Evolutionary conservation across 2,329 filamentous ascomycete species (phyloP).

Genomic region (Cryphonectria nitschkei): DNA sequence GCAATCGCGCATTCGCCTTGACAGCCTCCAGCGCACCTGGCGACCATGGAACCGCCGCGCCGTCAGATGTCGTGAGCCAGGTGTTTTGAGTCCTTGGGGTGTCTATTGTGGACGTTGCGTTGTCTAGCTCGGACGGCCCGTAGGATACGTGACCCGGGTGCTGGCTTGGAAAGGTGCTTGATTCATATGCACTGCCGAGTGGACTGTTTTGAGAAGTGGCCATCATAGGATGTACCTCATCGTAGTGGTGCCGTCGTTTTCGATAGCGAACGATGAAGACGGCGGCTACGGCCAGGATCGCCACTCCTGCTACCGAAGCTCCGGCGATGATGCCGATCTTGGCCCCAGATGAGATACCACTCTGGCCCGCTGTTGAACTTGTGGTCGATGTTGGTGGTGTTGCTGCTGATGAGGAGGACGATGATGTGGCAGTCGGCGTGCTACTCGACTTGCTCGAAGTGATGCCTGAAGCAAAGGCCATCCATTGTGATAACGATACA

Average conservation of each 20-base stretch:
- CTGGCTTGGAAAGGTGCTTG: constrained; percentile 5
- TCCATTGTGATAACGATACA: constrained; percentile 47
- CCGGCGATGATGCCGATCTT: constrained; percentile 38
- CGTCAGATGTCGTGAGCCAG: constrained; percentile 19
- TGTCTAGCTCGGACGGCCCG: constrained; percentile 21
- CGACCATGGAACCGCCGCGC: constrained; percentile 23
- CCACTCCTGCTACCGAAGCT: constrained; percentile 30
- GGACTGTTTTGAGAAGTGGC: constrained; percentile 26
- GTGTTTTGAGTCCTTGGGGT: background rate
- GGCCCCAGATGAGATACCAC: constrained; percentile 33
- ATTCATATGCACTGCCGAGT: constrained; percentile 8
- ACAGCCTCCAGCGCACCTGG: constrained; percentile 20
- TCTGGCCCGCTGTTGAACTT: constrained; percentile 15
- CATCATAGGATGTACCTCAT: constrained; percentile 39
- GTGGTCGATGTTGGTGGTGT: constrained; percentile 26
- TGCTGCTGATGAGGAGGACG: constrained; percentile 16
- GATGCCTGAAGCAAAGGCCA: constrained; percentile 38
- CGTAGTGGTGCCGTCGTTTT: constrained; percentile 29
- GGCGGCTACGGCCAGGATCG: constrained; percentile 30
- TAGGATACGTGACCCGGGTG: constrained; percentile 8
- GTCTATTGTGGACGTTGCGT: background rate
- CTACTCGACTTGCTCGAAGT: constrained; percentile 26
- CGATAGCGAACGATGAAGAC: constrained; percentile 35
- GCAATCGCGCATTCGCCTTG: constrained; percentile 4
- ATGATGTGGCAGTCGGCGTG: constrained; percentile 29